Base-by-base conservation (phyloP, 345 rosid species). In the Carallia pectinifolia region DNA sequence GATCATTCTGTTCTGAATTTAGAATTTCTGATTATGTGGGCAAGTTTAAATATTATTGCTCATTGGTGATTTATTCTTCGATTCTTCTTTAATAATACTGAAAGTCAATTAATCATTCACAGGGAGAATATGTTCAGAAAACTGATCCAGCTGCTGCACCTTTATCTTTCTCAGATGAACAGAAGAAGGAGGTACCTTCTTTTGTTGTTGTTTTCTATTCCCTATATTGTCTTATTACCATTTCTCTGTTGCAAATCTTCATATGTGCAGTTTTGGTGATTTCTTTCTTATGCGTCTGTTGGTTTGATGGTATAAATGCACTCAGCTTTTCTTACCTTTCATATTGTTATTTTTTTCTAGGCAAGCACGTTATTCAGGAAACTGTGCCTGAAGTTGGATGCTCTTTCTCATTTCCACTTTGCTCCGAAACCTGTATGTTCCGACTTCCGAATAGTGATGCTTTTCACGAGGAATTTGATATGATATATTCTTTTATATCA, bases 351-450 rank as follows among this genome's bases (percentile, higher is more conserved):
- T 61, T 77, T 66, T 44, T 64, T 52, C 63, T 84, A 90, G 99
- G 96, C 96, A 71, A 81, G 93, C 70, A 64, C 75, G 66, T 70
- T 95, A 54, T 92, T 90, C 79, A 95, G 90, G 87, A 88, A 75
- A 79, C 82, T 95, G 27, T 89, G 96, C 75, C 77, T 92, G 85
- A 90, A 95, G 86, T 79, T 95, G 92, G 99, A 95, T 81, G 91
- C 99, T 37, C 97, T 92, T 66, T 88, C 98, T 68, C 99, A 92
- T 81, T 95, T 92, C 87, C 96, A 92, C 72, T 95, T 92, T 79
- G 87, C 97, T 70, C 97, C 98, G 68, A 95, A 95, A 76, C 98
- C 98, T 62, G 98, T 95, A 92, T 78, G 88, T 77, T 67, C 77
- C 66, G 23, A 23, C 23, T 23, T 23, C 23, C 23, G 71, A 52